phyloP scores from a whole-genome alignment of 495 filamentous ascomycete species.

The Glutinoglossum americanum region DNA sequence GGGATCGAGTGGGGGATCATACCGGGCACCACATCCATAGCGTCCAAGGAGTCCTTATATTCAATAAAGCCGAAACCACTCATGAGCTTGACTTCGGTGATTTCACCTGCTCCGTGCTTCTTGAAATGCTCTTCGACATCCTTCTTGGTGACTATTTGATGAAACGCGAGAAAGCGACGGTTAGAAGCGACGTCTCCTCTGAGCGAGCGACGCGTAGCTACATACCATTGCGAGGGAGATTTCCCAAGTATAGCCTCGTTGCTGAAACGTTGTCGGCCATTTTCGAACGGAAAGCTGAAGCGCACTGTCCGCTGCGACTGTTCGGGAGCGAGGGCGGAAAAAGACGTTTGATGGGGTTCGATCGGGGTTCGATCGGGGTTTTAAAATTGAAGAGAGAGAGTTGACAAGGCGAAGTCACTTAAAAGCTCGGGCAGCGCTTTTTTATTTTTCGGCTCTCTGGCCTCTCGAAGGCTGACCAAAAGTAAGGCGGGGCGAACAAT shows the following conservation, averaged over 20 bases:
- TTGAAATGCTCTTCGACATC: constrained; percentile 94
- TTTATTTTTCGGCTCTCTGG: too few species aligned
- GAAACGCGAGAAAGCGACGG: neutral
- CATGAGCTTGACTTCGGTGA: constrained; percentile 98
- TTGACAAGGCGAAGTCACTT: neutral
- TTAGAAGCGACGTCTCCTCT: neutral
- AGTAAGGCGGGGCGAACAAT: too few species aligned
- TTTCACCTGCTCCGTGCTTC: constrained; percentile 85
- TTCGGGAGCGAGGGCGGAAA: neutral
- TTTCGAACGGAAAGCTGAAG: neutral
- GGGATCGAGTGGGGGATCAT: constrained; percentile 5
- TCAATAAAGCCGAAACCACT: constrained; percentile 99
- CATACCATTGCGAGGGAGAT: constrained; percentile 88
- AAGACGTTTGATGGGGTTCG: too few species aligned
- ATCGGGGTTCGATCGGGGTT: too few species aligned
- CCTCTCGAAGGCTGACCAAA: too few species aligned
- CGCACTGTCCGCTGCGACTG: too few species aligned
- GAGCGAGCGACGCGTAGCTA: constrained; percentile 7
- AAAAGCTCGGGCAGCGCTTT: too few species aligned
- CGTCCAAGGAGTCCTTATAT: constrained; percentile 94
- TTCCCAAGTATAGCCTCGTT: constrained; percentile 90
- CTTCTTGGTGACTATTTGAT: constrained; percentile 61
- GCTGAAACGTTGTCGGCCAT: constrained; percentile 60
- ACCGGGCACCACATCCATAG: constrained; percentile 94
- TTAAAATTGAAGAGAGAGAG: too few species aligned